Percentiles rank a stretch among this genome's conserved stretches.
Conservation (phyloP, 345 rosid genomes). For the Durio zibethinus region DNA sequence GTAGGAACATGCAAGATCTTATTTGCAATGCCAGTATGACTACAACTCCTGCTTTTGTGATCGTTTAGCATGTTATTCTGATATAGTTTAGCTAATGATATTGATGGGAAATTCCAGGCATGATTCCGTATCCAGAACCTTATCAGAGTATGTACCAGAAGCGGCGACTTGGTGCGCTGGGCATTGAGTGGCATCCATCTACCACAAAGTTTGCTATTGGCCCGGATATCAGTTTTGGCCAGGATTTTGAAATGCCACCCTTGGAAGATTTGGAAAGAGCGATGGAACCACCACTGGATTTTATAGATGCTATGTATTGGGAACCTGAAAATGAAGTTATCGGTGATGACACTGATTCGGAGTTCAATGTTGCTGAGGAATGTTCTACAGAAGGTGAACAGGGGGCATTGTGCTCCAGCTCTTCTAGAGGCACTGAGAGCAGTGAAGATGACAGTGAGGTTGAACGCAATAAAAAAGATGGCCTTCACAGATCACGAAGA, state of each 20-base stretch:
- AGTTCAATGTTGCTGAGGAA: constrained; percentile 76
- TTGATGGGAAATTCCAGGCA: constrained; percentile 49
- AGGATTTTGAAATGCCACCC: constrained; percentile 79
- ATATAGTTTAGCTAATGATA: constrained; percentile 8
- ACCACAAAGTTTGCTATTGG: constrained; percentile 68
- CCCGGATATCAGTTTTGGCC: constrained; percentile 81
- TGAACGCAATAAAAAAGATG: constrained; percentile 45
- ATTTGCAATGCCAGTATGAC: constrained; percentile 89
- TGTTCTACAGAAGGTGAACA: constrained; percentile 69
- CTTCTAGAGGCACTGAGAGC: constrained; percentile 62
- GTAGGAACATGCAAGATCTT: constrained; percentile 89
- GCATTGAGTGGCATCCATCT: constrained; percentile 84
- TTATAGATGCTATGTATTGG: constrained; percentile 84
- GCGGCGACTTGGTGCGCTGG: constrained; percentile 88
- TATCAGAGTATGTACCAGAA: constrained; percentile 92
- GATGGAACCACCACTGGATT: constrained; percentile 84
- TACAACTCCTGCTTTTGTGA: constrained; percentile 21
- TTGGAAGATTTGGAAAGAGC: constrained; percentile 82
- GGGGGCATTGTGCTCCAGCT: constrained; percentile 52
- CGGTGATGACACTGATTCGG: constrained; percentile 88
- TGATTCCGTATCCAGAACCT: constrained; percentile 95
- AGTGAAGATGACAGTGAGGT: constrained; percentile 66
- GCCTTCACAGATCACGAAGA: constrained; percentile 60
- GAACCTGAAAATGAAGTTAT: constrained; percentile 80
- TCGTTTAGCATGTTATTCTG: constrained; percentile 20